Evolutionary conservation across 1,284 basidiomycete species (phyloP).

Genomic region (Trametes sp.): DNA sequence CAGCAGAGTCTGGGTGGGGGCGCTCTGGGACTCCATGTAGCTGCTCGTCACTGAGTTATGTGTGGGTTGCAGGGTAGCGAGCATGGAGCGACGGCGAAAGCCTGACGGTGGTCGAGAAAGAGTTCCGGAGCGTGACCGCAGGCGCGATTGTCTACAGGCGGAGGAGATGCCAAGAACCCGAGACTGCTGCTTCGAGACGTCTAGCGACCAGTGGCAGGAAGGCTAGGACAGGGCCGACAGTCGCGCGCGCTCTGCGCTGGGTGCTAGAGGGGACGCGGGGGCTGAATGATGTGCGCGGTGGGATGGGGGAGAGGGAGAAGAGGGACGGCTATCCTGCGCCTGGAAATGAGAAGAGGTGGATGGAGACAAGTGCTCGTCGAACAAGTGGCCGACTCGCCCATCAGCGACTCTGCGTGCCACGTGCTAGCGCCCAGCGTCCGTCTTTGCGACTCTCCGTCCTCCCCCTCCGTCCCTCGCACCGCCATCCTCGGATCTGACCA

Average conservation of each 20-base stretch:
- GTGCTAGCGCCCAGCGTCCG: constrained; percentile 15
- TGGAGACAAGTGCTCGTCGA: constrained; percentile 14
- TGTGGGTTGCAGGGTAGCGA: constrained; percentile 26
- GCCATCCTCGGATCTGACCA: background rate
- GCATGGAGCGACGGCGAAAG: constrained; percentile 12
- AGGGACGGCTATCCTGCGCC: constrained; percentile 31
- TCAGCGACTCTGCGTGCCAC: constrained; percentile 15
- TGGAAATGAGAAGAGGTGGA: constrained; percentile 11
- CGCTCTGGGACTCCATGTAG: constrained; percentile 18
- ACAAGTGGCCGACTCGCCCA: constrained; percentile 7
- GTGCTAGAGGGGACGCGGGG: constrained; percentile 4
- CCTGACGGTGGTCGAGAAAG: background rate
- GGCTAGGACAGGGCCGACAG: background rate
- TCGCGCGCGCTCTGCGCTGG: constrained; percentile 24
- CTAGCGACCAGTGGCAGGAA: constrained; percentile 12
- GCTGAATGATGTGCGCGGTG: background rate
- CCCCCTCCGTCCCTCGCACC: background rate
- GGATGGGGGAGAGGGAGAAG: constrained; percentile 4
- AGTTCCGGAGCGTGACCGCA: background rate
- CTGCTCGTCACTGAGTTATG: constrained; percentile 25
- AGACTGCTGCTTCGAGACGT: constrained; percentile 12
- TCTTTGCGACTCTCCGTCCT: background rate
- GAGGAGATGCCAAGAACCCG: constrained; percentile 1
- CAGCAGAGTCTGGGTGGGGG: constrained; percentile 25
- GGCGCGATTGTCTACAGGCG: background rate